Evolutionary conservation across 208 protist genomes (phyloP).

Genomic region (Leishmania turanica): DNA sequence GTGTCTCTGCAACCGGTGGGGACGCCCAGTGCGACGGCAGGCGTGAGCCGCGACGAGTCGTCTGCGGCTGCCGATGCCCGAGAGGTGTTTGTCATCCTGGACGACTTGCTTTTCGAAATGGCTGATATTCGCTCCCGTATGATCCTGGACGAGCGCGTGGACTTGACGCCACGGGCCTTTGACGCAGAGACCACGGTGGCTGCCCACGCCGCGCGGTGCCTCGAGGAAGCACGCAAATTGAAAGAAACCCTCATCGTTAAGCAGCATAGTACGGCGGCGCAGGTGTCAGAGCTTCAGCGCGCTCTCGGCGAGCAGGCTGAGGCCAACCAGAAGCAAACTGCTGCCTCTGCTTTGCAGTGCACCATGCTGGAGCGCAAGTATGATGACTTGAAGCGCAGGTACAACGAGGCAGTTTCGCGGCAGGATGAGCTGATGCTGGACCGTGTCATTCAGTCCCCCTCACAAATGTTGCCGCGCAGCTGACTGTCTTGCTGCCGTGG

Average conservation of each 20-base stretch:
- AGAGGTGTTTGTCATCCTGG: constrained; percentile 25
- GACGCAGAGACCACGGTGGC: constrained; percentile 11
- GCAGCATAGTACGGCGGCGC: constrained; percentile 15
- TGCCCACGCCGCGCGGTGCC: constrained; percentile 19
- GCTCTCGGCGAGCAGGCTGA: constrained; percentile 24
- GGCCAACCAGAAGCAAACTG: constrained; percentile 1
- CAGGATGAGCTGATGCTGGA: constrained; percentile 17
- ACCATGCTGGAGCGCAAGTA: constrained; percentile 12
- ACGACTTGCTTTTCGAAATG: constrained; percentile 35
- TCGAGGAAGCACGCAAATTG: constrained; percentile 21
- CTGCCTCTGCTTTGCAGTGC: constrained; percentile 1
- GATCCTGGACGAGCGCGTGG: constrained; percentile 3
- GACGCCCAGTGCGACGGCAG: neutral
- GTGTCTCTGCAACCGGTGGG: neutral
- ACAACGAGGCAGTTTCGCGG: neutral
- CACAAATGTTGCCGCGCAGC: neutral
- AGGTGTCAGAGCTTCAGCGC: constrained; percentile 24
- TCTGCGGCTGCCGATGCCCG: constrained; percentile 7
- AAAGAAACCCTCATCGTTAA: constrained; percentile 22
- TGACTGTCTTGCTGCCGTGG: neutral
- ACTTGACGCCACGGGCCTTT: constrained; percentile 20
- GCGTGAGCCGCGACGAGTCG: no score
- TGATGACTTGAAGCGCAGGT: constrained; percentile 10
- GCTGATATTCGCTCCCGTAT: constrained; percentile 31
- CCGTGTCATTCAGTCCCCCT: constrained; percentile 20